A percentile compares a stretch with the other conserved stretches of the same genome.
Evolutionary conservation across 2,329 filamentous ascomycete species (phyloP).

Genomic region (Phoma sp.): DNA sequence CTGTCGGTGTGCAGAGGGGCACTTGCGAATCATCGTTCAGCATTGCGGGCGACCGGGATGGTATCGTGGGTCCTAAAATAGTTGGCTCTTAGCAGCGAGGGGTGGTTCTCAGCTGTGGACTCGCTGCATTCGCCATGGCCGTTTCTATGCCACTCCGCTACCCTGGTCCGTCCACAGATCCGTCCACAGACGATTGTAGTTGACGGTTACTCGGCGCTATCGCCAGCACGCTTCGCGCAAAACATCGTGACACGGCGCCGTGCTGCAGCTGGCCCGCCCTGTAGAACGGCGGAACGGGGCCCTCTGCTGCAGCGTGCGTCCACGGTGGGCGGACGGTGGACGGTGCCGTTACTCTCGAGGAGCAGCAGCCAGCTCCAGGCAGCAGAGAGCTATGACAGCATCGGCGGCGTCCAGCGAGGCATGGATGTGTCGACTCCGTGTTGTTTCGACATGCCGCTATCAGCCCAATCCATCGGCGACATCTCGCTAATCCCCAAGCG

Average conservation of each 20-base stretch:
- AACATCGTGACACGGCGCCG: constrained; percentile 30
- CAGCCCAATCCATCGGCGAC: constrained; percentile 42
- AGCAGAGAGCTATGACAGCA: constrained; percentile 30
- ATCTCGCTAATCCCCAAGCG: constrained; percentile 40
- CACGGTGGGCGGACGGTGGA: not conserved
- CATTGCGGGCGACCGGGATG: constrained; percentile 29
- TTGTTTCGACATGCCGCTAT: constrained; percentile 42
- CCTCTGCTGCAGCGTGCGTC: not conserved
- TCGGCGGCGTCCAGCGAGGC: constrained; percentile 31
- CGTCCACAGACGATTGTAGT: constrained; percentile 26
- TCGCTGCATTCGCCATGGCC: constrained; percentile 7
- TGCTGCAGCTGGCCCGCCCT: constrained; percentile 26
- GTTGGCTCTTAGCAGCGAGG: constrained; percentile 36
- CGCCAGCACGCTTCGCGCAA: constrained; percentile 20
- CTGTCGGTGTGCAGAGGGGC: constrained; percentile 31
- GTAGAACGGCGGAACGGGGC: constrained; percentile 9
- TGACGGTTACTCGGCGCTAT: constrained; percentile 35
- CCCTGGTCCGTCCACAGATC: constrained; percentile 1
- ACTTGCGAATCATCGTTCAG: constrained; percentile 39
- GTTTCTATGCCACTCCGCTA: constrained; percentile 19
- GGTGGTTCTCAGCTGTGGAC: constrained; percentile 17
- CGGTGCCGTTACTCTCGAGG: constrained; percentile 3
- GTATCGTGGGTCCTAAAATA: constrained; percentile 42
- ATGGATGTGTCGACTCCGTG: constrained; percentile 39
- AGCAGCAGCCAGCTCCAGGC: not conserved